A percentile compares a stretch with the other conserved stretches of the same genome.
Evolutionary conservation across 352 stramenopile genomes (phyloP).

Genomic region (Globisporangium solare): DNA sequence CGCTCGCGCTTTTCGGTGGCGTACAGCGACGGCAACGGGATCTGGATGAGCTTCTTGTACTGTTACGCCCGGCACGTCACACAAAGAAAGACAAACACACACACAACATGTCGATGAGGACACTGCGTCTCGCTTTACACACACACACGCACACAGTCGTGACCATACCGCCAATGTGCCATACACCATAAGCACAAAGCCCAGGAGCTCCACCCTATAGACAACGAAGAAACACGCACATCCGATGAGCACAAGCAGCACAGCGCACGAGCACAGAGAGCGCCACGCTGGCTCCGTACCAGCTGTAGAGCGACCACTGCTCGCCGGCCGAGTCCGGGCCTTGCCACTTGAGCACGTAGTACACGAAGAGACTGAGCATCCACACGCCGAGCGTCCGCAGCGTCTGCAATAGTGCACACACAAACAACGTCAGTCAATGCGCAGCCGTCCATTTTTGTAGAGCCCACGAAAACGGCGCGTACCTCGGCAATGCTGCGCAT

Average conservation of each 20-base stretch:
- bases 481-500: conserved; percentile 83
- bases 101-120: neutral
- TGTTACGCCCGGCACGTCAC: conserved; percentile 16
- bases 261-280: neutral
- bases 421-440: neutral
- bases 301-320: conserved; percentile 67
- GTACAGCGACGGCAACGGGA: conserved; percentile 49
- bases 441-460: neutral
- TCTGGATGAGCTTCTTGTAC: conserved; percentile 78
- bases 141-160: neutral
- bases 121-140: no score
- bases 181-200: conserved; percentile 79
- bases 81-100: neutral
- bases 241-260: neutral
- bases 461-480: neutral
- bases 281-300: conserved; percentile 23
- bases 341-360: conserved; percentile 74
- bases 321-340: conserved; percentile 52
- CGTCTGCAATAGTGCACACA: conserved; percentile 29
- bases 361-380: conserved; percentile 72
- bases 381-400: conserved; percentile 75
- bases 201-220: conserved; percentile 60
- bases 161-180: conserved; percentile 65
- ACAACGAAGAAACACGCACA: conserved; percentile 1
- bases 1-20: conserved; percentile 39